Conservation (phyloP, 2,329 filamentous ascomycete species). For the Aspergillus sp. region DNA sequence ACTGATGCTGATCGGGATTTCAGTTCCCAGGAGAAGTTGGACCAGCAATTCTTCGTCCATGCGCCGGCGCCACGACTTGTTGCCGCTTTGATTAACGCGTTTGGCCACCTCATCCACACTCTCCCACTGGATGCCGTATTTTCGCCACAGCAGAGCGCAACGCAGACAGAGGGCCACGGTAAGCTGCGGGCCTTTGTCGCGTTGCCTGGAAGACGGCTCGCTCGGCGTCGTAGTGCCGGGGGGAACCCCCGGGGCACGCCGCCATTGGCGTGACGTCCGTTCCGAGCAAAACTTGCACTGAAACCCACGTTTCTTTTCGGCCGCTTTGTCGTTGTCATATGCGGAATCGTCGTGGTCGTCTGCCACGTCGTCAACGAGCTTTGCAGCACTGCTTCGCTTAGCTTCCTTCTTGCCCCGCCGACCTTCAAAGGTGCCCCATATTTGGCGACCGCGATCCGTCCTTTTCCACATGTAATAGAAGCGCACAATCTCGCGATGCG, state of each 20-base stretch:
- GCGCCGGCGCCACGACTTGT: constrained; percentile 80
- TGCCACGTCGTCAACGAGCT: constrained; percentile 87
- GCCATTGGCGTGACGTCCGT: constrained; percentile 82
- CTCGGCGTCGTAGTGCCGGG: constrained; percentile 68
- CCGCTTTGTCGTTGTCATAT: constrained; percentile 85
- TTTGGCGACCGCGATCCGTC: constrained; percentile 75
- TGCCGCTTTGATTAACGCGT: constrained; percentile 77
- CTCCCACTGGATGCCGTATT: constrained; percentile 95
- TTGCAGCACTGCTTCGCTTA: constrained; percentile 63
- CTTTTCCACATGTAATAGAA: constrained; percentile 99
- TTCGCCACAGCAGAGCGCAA: constrained; percentile 90
- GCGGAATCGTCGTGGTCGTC: constrained; percentile 93
- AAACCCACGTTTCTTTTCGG: constrained; percentile 75
- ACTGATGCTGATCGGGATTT: constrained; percentile 46
- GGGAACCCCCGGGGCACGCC: constrained; percentile 76
- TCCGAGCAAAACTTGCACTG: constrained; percentile 91
- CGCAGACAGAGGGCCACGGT: constrained; percentile 83
- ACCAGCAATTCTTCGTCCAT: constrained; percentile 80
- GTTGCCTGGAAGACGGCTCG: constrained; percentile 65
- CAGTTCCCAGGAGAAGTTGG: constrained; percentile 46
- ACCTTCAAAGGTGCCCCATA: constrained; percentile 87
- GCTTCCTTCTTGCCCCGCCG: constrained; percentile 88
- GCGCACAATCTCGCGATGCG: constrained; percentile 77
- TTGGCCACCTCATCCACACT: constrained; percentile 87
- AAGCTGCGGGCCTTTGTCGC: constrained; percentile 74